Percentiles rank a stretch among this genome's conserved stretches.
phyloP scores from a whole-genome alignment of 2,329 filamentous ascomycete genomes.

The Curvularia sp. region DNA sequence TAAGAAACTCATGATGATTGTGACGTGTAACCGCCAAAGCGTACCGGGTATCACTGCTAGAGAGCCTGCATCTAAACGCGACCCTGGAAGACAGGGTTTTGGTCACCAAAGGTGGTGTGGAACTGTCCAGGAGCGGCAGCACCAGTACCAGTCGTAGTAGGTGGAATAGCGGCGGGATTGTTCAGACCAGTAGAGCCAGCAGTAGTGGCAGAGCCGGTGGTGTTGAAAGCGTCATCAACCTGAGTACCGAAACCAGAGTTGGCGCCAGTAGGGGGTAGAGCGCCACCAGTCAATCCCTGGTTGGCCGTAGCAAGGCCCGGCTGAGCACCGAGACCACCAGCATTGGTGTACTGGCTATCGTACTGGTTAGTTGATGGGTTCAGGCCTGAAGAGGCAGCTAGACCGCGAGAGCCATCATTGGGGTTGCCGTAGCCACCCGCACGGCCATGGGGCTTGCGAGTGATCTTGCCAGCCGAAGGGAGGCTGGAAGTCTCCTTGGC shows the following conservation, averaged over 20 bases:
- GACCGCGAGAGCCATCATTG: constrained; percentile 27
- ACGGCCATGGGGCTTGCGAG: constrained; percentile 65
- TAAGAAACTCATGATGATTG: constrained; percentile 36
- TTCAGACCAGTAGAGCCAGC: constrained; percentile 17
- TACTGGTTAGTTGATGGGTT: constrained; percentile 26
- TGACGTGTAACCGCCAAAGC: constrained; percentile 16
- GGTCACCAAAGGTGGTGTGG: constrained; percentile 52
- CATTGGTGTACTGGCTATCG: constrained; percentile 24
- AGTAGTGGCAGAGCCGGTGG: constrained; percentile 17
- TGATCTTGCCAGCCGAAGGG: constrained; percentile 63
- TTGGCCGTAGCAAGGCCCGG: constrained; percentile 13
- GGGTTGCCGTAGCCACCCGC: constrained; percentile 43
- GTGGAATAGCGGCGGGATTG: constrained; percentile 6
- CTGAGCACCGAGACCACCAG: constrained; percentile 19
- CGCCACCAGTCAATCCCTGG: constrained; percentile 23
- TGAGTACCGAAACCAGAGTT: constrained; percentile 53
- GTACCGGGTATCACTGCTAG: constrained; percentile 18
- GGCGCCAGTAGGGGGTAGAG: constrained; percentile 17
- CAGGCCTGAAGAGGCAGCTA: constrained; percentile 24
- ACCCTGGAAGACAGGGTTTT: constrained; percentile 56
- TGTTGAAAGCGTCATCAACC: constrained; percentile 55
- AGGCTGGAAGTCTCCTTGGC: constrained; percentile 76
- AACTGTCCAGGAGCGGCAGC: constrained; percentile 21
- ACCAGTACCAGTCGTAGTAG: constrained; percentile 16
- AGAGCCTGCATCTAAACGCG: constrained; percentile 30